These are phyloP conservation scores for Linanthus parryae DNA, from an alignment of 148 eudicot genomes.

Conservation along the genomic window DNA sequence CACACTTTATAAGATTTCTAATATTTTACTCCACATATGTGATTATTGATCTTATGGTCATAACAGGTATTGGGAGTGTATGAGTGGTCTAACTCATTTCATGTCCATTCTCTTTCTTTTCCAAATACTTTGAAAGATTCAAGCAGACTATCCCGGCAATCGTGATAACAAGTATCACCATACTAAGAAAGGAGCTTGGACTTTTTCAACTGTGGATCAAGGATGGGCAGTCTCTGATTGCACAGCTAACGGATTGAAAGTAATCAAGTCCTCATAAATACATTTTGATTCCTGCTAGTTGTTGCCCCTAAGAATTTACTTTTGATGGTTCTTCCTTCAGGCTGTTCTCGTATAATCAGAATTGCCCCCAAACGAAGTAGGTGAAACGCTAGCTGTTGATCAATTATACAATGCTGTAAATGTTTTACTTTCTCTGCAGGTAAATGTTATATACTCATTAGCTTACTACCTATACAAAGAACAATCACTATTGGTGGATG, in stretches of 20 bases:
- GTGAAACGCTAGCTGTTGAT: slow-evolving; percentile 23
- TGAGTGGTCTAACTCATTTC: slow-evolving; percentile 22
- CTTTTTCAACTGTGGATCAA: slow-evolving; percentile 45
- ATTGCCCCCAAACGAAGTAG: slow-evolving; percentile 37
- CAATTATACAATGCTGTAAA: slow-evolving; percentile 42
- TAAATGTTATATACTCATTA: background rate
- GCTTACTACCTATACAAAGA: background rate
- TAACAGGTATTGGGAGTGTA: slow-evolving; percentile 36
- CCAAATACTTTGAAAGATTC: background rate
- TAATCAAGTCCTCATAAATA: no score
- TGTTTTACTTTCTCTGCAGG: slow-evolving; percentile 45
- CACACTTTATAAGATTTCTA: no score
- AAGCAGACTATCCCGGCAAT: slow-evolving; percentile 47
- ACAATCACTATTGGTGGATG: background rate
- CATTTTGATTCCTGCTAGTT: no score
- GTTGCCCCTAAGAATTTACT: no score
- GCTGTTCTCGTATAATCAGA: slow-evolving; percentile 28
- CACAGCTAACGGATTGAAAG: slow-evolving; percentile 59
- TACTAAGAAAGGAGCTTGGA: slow-evolving; percentile 54
- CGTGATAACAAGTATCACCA: slow-evolving; percentile 42
- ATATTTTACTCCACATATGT: no score
- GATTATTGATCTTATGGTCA: no score
- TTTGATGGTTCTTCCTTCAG: slow-evolving; percentile 20
- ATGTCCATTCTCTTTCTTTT: background rate
- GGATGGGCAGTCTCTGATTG: slow-evolving; percentile 65